phyloP scores from a whole-genome alignment of 1,284 basidiomycete genomes.

The Ceratobasidium sp. region DNA sequence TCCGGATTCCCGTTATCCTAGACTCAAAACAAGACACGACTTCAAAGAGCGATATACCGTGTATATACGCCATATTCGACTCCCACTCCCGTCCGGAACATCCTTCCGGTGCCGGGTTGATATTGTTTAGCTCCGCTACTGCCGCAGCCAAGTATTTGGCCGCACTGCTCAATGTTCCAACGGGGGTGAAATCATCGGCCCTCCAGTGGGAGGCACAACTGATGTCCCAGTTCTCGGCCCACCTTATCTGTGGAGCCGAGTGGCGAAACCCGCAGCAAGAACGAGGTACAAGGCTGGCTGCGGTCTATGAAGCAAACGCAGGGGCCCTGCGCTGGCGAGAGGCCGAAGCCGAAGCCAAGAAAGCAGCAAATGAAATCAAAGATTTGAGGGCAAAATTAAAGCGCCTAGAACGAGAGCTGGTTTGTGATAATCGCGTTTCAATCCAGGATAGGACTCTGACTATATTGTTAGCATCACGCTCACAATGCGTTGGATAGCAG shows the following conservation, averaged over 20 bases:
- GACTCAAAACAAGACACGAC: not conserved
- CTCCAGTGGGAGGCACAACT: slow-evolving; percentile 70
- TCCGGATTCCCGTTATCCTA: slow-evolving; percentile 55
- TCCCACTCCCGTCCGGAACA: slow-evolving; percentile 68
- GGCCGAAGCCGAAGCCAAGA: slow-evolving; percentile 57
- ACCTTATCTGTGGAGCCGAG: slow-evolving; percentile 56
- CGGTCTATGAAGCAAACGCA: slow-evolving; percentile 41
- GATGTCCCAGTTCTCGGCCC: slow-evolving; percentile 63
- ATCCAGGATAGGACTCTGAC: not conserved
- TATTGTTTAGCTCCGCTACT: slow-evolving; percentile 56
- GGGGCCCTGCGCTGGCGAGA: slow-evolving; percentile 46
- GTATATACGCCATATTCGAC: slow-evolving; percentile 66
- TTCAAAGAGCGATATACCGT: not conserved
- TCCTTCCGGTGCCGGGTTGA: slow-evolving; percentile 63
- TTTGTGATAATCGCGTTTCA: slow-evolving; percentile 30
- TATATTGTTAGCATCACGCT: slow-evolving; percentile 5
- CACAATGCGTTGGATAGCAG: slow-evolving; percentile 1
- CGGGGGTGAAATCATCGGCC: slow-evolving; percentile 52
- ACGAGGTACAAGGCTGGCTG: slow-evolving; percentile 7
- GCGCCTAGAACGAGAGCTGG: slow-evolving; percentile 46
- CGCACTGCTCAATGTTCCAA: slow-evolving; percentile 59
- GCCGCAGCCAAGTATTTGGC: slow-evolving; percentile 57
- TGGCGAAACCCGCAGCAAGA: slow-evolving; percentile 25
- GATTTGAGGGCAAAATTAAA: slow-evolving; percentile 50
- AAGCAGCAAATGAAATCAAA: slow-evolving; percentile 55